Evolutionary conservation across 2,329 filamentous ascomycete genomes (phyloP), one percentile per base, ranked within the genome.

Genomic region (Fusarium algeriense): DNA sequence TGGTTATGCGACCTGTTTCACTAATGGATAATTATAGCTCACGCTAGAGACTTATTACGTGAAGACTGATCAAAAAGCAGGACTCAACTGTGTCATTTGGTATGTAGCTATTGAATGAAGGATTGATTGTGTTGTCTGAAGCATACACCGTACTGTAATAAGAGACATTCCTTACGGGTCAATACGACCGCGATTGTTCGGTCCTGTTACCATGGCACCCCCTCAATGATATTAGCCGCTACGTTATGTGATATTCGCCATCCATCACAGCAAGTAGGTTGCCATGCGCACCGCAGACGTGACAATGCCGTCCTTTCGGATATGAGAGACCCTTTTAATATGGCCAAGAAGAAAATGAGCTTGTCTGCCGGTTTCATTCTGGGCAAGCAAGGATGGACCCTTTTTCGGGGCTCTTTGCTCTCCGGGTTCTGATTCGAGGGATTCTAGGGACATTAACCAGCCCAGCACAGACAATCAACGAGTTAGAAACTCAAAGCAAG

Each of bases 121-220:
- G 28, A 32, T 52, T 57, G 13, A 23, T 67, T 20, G 37, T 67
- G 48, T 46, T 63, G 44, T 34, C 34, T 49, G 40, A 44, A 64
- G 30, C 45, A 35, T 37, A 46, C 13, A 30, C 34, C 38, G 57
- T 67, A 43, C 34, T 23, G 43, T 15, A 32, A 64, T 15, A 32
- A 64, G 32, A 70, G 49, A 70, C 66, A 73, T 73, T 57, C 61
- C 58, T 64, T 54, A 73, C 46, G 38, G 59, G 49, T 40, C 49
- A 44, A 56, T 35, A 55, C 50, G 52, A 56, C 49, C 57, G 40
- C 53, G 38, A 60, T 58, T 46, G 34, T 71, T 61, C 55, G 46
- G 46, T 63, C 41, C 45, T 53, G 61, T 72, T 67, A 70, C 66
- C 66, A 58, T 67, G 50, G 61, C 66, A 70, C 69, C 56, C 49